Percentiles rank a stretch among this genome's conserved stretches.
Evolutionary conservation across 2,329 filamentous ascomycete genomes (phyloP).

Genomic region (Knufia fluminis): DNA sequence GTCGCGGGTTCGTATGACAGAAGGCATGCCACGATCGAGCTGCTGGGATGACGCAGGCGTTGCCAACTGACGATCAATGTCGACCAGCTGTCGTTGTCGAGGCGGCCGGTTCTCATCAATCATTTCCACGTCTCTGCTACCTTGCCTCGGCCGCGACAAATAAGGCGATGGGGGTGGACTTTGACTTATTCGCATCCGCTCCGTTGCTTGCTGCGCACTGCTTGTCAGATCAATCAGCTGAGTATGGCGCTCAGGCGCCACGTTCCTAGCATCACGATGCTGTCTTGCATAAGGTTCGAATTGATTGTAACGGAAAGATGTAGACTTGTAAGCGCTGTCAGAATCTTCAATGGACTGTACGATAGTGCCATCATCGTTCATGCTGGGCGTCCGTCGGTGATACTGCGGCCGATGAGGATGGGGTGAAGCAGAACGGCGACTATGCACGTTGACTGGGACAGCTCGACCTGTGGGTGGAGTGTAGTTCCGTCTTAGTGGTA

Average conservation of each 20-base stretch:
- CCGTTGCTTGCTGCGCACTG: conserved; percentile 2
- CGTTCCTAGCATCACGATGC: neutral
- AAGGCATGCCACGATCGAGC: neutral
- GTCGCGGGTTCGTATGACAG: neutral
- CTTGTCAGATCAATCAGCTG: conserved; percentile 5
- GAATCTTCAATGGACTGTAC: conserved; percentile 20
- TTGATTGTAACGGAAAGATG: conserved; percentile 12
- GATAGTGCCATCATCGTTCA: conserved; percentile 16
- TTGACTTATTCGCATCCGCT: neutral
- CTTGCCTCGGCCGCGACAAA: neutral
- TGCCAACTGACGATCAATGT: neutral
- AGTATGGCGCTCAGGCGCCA: neutral
- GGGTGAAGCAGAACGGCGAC: conserved; percentile 17
- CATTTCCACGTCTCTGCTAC: neutral
- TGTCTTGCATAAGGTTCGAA: conserved; percentile 5
- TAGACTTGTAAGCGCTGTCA: conserved; percentile 17
- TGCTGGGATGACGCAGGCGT: neutral
- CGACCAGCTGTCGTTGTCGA: conserved; percentile 1
- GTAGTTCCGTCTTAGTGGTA: conserved; percentile 11
- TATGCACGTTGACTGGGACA: conserved; percentile 4
- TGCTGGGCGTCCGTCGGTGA: conserved; percentile 10
- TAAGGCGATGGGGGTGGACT: conserved; percentile 2
- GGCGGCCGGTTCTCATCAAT: neutral
- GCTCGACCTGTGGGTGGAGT: conserved; percentile 1
- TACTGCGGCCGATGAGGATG: conserved; percentile 2